These are phyloP conservation scores for Evansstolkia leycettana DNA, from an alignment of 495 filamentous ascomycete genomes.

Conservation along the genomic window DNA sequence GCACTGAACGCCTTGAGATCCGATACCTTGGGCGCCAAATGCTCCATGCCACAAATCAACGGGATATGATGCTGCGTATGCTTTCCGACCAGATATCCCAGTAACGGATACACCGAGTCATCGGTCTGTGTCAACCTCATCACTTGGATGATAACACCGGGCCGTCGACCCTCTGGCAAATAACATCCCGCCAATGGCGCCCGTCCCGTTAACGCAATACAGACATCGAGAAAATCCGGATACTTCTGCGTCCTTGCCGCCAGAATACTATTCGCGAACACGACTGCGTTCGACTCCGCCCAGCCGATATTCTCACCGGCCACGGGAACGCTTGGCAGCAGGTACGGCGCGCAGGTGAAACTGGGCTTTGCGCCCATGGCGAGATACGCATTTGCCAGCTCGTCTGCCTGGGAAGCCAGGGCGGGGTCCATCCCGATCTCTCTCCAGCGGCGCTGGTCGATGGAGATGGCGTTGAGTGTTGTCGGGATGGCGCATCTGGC, in stretches of 20 bases:
- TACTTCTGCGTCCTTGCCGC: conserved; percentile 20
- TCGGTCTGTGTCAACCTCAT: conserved; percentile 2
- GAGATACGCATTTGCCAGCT: conserved; percentile 13
- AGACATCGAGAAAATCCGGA: conserved; percentile 20
- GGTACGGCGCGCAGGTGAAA: conserved; percentile 24
- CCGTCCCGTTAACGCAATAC: conserved; percentile 19
- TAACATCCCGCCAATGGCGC: conserved; percentile 10
- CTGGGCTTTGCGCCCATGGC: conserved; percentile 18
- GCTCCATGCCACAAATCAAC: conserved; percentile 13
- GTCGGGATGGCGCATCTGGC: conserved; percentile 15
- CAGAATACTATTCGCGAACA: conserved; percentile 21
- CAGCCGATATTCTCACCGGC: conserved; percentile 14
- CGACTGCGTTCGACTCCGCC: conserved; percentile 23
- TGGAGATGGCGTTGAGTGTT: conserved; percentile 21
- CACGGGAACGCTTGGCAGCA: conserved; percentile 11
- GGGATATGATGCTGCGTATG: conserved; percentile 11
- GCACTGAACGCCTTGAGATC: conserved; percentile 23
- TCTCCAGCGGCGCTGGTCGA: conserved; percentile 15
- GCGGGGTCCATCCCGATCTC: conserved; percentile 10
- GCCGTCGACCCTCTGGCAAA: conserved; percentile 6
- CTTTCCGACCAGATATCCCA: conserved; percentile 15
- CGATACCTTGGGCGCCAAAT: not conserved
- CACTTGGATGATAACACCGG: conserved; percentile 1
- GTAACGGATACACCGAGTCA: conserved; percentile 16
- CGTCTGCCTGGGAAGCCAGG: conserved; percentile 7